Base-by-base conservation (phyloP, 78 protist genomes). In the Emiliania huxleyi region DNA sequence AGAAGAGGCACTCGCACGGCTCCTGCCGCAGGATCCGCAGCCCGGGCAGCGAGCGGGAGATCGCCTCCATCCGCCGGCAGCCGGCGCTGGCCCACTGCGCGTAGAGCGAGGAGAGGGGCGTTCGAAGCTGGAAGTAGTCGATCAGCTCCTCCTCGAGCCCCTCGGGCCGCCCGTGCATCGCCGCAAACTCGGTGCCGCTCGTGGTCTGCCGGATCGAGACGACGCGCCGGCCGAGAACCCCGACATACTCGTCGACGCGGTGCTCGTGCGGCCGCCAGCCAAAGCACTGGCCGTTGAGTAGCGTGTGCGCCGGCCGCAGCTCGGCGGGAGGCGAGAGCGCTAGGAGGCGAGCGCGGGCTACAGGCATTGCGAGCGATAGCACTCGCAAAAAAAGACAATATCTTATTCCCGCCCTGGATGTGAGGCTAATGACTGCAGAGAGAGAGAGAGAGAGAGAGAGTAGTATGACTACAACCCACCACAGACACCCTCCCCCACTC, bases 1-100 rank as follows among this genome's bases (percentile, higher is more conserved):
- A 92, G 81, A 98, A 93, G 89, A 97, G 93, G 87, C 96, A 95
- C 93, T 97, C 99, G 18, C 92, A 42, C 5, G 99, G 98, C 12
- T 91, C 95, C 90, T 97, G 98, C 52, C 89, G 89, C 18, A 81
- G 56, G 29, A 81, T 23, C 18, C 89, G 89, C 56, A 81, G 2
- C 4, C 89, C 89, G 2, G 89, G 89, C 33, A 81, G 89, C 35
- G 56, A 11, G n/a, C 5, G 23, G 38, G 23, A 1, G 35, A 81
- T 26, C 29, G 23, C 40, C 0, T 0, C 0, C 89, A 44, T 81
- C 43, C 87, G 87, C 89, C 8, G 12, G 40, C 44, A 52, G 56
- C 26, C 46, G 2, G 83, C 81, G 2, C 26, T 2, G 22, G 26
- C 2, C 92, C 92, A 90, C 23, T 3, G 43, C 55, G 0, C 46